Conservation (phyloP, 805 yeast species). For the Danielia reshetovae region DNA sequence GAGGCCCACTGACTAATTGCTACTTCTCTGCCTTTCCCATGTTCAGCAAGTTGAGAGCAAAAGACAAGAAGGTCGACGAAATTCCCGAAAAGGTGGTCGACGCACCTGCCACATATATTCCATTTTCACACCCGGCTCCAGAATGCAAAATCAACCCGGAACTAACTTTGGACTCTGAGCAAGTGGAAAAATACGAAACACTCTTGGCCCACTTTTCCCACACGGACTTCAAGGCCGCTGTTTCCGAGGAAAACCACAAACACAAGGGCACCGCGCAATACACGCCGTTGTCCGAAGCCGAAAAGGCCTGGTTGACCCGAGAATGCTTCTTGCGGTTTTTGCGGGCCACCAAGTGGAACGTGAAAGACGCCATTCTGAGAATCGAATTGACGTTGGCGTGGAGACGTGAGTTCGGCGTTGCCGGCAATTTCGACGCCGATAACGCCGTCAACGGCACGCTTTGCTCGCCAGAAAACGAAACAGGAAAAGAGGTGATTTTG, state of each 20-base stretch:
- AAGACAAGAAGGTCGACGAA: constrained; percentile 5
- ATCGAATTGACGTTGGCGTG: constrained; percentile 77
- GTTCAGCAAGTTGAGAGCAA: constrained; percentile 1
- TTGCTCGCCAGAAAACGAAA: constrained; percentile 67
- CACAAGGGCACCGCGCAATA: constrained; percentile 31
- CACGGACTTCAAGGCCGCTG: constrained; percentile 47
- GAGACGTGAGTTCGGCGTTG: constrained; percentile 86
- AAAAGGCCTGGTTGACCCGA: constrained; percentile 88
- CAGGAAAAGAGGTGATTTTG: constrained; percentile 88
- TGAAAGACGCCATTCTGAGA: constrained; percentile 65
- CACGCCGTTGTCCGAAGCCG: constrained; percentile 35
- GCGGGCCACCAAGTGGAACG: constrained; percentile 91
- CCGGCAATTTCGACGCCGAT: constrained; percentile 41
- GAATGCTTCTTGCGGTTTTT: constrained; percentile 89
- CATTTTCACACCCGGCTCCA: constrained; percentile 55
- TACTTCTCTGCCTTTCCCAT: background rate
- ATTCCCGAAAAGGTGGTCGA: constrained; percentile 11
- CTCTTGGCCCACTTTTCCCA: constrained; percentile 62
- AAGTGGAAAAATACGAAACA: constrained; percentile 55
- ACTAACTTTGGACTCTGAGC: constrained; percentile 47
- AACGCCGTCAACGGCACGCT: constrained; percentile 51
- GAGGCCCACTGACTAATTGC: too few relatives aligned
- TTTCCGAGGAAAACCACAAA: constrained; percentile 46
- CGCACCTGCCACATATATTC: constrained; percentile 27
- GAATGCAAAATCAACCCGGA: constrained; percentile 47